Base-by-base conservation (phyloP, 2,329 filamentous ascomycete species). In the Pseudocercospora fuligena region DNA sequence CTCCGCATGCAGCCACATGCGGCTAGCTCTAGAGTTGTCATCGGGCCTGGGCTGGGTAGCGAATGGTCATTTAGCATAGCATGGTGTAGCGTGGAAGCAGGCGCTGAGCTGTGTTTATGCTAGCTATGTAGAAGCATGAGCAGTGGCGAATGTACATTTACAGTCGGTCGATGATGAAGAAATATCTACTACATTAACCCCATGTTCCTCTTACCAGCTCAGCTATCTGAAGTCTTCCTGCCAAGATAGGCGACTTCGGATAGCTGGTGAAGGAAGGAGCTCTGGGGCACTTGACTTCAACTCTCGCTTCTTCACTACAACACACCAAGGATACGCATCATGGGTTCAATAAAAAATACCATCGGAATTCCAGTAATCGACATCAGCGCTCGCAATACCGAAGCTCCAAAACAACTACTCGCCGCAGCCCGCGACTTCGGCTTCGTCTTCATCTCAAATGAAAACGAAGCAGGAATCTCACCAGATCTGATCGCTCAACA, bases 381-480 rank as follows among this genome's bases (percentile, higher is more conserved):
- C 78, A 89, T 97, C 70, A 90, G 89, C 3, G 84, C 85, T 19
- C 82, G 85, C 5, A 83, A 84, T 29, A 73, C 79, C 9, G 83
- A 90, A 70, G 90, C 91, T 60, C 87, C 87, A 63, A 86, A 88
- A 69, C 85, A 84, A 64, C 82, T 98, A 49, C 88, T 97, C 49
- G 86, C 91, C 67, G 94, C 94, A 0, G 94, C 93, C 1, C 87
- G 89, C 43, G 88, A 90, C 62, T 90, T 93, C 80, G 94, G 94
- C 68, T 98, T 98, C 79, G 87, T 97, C 68, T 98, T 95, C 77
- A 89, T 98, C 74, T 90, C 89, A 75, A 94, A 92, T 75, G 40
- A 43, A n/a, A 85, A 88, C 23, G 90, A 90, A 67, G 69, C 70
- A n/a, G 70, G 66, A 36, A 92, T 97, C 57, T 82, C 90, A 0